Evolutionary conservation across 768 basidiomycete genomes (phyloP).

Genomic region (Boletellus ananiceps): DNA sequence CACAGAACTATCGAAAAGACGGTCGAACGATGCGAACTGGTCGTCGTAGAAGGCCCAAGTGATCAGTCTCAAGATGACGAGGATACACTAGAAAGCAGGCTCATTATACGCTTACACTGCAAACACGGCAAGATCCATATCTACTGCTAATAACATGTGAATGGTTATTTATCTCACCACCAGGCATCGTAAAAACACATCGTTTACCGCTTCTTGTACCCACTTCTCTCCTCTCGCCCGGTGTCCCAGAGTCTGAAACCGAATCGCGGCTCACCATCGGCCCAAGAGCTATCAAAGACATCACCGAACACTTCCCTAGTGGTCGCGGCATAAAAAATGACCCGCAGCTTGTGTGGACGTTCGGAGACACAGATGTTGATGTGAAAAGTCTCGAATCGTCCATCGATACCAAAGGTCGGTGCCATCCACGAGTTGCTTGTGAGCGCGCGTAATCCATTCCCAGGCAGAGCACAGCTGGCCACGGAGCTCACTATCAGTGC

Average conservation of each 20-base stretch:
- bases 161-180: constrained; percentile 4
- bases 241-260: constrained; percentile 49
- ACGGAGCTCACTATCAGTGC: constrained; percentile 74
- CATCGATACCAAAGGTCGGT: constrained; percentile 57
- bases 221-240: constrained; percentile 58
- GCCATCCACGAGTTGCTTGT: background rate
- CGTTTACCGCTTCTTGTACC: constrained; percentile 58
- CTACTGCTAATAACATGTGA: background rate
- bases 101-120: constrained; percentile 71
- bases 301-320: constrained; percentile 77
- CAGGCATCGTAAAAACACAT: constrained; percentile 82
- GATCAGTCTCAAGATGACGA: constrained; percentile 32
- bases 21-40: constrained; percentile 72
- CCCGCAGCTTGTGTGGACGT: constrained; percentile 80
- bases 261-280: constrained; percentile 70
- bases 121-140: constrained; percentile 60
- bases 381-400: constrained; percentile 67
- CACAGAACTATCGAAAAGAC: constrained; percentile 72
- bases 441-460: background rate
- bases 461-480: constrained; percentile 60
- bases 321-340: constrained; percentile 61
- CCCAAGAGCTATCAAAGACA: constrained; percentile 66
- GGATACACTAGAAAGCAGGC: constrained; percentile 66
- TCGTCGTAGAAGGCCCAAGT: constrained; percentile 54
- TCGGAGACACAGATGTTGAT: constrained; percentile 60